Conservation (phyloP, 495 filamentous ascomycete species). For the Penicillium waksmanii region DNA sequence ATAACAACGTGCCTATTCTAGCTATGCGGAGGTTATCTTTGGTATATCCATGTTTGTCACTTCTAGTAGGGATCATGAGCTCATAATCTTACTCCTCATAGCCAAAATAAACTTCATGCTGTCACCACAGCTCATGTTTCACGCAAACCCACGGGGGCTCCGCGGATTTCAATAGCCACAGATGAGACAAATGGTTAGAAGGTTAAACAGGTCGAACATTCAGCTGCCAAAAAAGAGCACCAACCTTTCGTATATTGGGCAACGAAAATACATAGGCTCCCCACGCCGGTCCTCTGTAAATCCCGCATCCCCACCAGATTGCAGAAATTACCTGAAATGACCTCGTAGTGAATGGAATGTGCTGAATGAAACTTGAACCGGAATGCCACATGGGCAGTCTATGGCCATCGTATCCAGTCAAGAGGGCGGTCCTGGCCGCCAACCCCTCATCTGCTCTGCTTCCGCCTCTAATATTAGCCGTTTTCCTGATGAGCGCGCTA, state of each 20-base stretch:
- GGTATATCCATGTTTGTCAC: slow-evolving; percentile 53
- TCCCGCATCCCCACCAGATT: neutral
- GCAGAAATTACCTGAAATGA: neutral
- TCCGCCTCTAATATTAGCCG: neutral
- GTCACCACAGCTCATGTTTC: slow-evolving; percentile 14
- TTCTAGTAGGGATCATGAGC: no score
- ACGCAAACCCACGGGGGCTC: no score
- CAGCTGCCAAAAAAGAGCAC: no score
- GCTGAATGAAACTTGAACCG: neutral
- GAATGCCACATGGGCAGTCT: slow-evolving; percentile 3
- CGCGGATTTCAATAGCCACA: no score
- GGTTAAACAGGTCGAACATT: no score
- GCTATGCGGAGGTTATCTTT: slow-evolving; percentile 42
- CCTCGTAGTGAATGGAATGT: neutral
- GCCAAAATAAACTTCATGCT: neutral
- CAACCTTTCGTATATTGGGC: no score
- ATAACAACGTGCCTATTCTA: no score
- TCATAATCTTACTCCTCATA: no score
- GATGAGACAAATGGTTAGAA: no score
- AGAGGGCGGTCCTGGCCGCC: neutral
- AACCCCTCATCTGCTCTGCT: neutral
- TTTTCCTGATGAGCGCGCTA: neutral
- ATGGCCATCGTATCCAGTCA: neutral
- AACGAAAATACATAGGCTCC: no score
- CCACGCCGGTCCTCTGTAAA: neutral